Conservation (phyloP, 2,329 filamentous ascomycete genomes). For the Rugonectria rugulosa region DNA sequence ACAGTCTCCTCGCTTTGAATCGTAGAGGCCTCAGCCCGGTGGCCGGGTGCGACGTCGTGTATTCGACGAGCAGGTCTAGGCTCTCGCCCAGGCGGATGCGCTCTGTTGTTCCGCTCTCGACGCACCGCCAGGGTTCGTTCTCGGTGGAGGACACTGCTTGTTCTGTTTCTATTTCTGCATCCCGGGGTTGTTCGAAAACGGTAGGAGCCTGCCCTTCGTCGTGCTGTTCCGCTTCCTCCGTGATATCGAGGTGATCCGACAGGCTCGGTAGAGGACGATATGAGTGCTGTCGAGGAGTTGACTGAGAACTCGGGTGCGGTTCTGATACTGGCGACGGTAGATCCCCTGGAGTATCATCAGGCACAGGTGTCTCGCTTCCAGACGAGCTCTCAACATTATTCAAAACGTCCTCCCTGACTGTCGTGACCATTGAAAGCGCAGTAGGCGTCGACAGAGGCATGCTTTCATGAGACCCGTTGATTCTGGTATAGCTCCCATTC, state of each 20-base stretch:
- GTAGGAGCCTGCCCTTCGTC: no score
- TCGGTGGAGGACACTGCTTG: not conserved
- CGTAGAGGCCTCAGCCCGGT: not conserved
- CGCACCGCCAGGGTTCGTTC: slow-evolving; percentile 12
- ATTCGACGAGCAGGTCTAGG: slow-evolving; percentile 24
- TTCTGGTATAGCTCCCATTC: not conserved
- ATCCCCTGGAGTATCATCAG: not conserved
- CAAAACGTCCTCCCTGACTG: not conserved
- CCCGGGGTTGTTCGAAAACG: no score
- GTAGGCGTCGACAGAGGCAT: not conserved
- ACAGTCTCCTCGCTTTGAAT: slow-evolving; percentile 16
- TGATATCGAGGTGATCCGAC: no score
- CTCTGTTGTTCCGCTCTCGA: slow-evolving; percentile 8
- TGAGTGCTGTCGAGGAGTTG: not conserved
- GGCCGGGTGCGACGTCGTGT: slow-evolving; percentile 6
- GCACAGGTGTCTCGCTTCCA: slow-evolving; percentile 1
- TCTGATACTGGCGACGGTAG: not conserved
- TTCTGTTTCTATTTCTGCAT: not conserved
- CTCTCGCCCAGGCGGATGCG: slow-evolving; percentile 1
- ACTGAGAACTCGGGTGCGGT: not conserved
- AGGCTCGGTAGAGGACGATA: no score
- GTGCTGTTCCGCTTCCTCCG: no score
- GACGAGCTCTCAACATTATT: not conserved
- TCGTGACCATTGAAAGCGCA: not conserved
- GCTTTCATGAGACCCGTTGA: slow-evolving; percentile 13